phyloP scores from a whole-genome alignment of 2,329 filamentous ascomycete genomes.

The Colletotrichum tofieldiae region DNA sequence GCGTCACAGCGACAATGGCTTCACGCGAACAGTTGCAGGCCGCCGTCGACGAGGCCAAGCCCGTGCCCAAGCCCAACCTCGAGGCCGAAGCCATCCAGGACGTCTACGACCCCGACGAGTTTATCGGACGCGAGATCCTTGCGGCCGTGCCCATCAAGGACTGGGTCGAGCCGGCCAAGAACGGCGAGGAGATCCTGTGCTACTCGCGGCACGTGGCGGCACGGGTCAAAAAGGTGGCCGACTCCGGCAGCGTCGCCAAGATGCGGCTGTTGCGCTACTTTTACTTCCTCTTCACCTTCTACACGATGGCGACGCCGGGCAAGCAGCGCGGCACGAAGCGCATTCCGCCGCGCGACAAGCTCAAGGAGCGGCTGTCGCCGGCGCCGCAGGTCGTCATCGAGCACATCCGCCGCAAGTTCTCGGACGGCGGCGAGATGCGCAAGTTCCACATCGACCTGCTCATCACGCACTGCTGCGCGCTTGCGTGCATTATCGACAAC shows the following conservation, averaged over 20 bases:
- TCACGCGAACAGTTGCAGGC: slow-evolving; percentile 77
- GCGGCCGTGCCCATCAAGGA: slow-evolving; percentile 78
- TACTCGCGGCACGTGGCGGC: slow-evolving; percentile 76
- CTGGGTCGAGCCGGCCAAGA: slow-evolving; percentile 79
- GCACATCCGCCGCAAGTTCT: slow-evolving; percentile 79
- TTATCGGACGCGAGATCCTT: slow-evolving; percentile 80
- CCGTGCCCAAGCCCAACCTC: slow-evolving; percentile 79
- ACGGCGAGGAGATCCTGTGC: slow-evolving; percentile 70
- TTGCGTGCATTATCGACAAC: slow-evolving; percentile 81
- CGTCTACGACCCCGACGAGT: slow-evolving; percentile 77
- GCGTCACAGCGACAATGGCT: slow-evolving; percentile 76
- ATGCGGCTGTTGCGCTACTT: slow-evolving; percentile 75
- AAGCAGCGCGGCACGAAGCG: slow-evolving; percentile 63
- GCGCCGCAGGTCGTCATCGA: slow-evolving; percentile 76
- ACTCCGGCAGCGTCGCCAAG: slow-evolving; percentile 63
- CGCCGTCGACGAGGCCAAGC: slow-evolving; percentile 77
- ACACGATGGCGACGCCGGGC: slow-evolving; percentile 62
- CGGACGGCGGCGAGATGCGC: slow-evolving; percentile 73
- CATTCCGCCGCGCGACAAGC: slow-evolving; percentile 74
- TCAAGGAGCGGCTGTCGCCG: slow-evolving; percentile 70
- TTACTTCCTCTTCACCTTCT: slow-evolving; percentile 70
- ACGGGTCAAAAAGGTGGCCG: slow-evolving; percentile 67
- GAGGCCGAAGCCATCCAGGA: slow-evolving; percentile 78
- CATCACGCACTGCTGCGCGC: slow-evolving; percentile 80
- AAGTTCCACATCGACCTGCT: slow-evolving; percentile 82